Evolutionary conservation across 345 rosid genomes (phyloP), one percentile per base, ranked within the genome.

Genomic region (Laguncularia racemosa): DNA sequence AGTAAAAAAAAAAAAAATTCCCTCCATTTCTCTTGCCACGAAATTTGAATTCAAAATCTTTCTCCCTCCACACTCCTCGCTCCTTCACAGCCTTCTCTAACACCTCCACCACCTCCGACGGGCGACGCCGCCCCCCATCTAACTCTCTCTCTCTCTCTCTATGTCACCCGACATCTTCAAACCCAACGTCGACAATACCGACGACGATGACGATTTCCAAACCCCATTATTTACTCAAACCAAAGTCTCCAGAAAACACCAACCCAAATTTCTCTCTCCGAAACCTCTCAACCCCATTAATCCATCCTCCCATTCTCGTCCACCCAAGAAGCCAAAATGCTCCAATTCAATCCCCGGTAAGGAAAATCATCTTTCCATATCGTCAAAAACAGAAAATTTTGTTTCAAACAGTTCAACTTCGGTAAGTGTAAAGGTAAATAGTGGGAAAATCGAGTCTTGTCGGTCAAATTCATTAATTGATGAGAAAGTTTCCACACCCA

Each of bases 121-220:
- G 18, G 2, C 13, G 3, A 14, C 56, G 16, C 64, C 44, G 18
- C 57, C 16, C 19, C 4, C 11, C 40, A 16, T 17, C 43, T 46
- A 23, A 5, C 40, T 53, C n/a, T 51, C 44, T 53, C 45, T 59
- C 16, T 44, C 4, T 14, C 59, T 44, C 15, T 23, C 43, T 33
- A 33, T 21, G 43, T 1, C 40, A 13, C 40, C 40, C 40, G 40
- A 33, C 40, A 9, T 33, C 40, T 33, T 33, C 40, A 33, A 33
- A 6, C 40, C 40, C 40, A 23, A 12, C 60, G 26, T 20, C 45
- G 19, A 26, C 44, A n/a, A 5, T 43, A 56, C 4, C 50, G 62
- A 56, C 12, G 66, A 53, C 16, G 64, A 51, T 33, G 64, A 60
- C 57, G 64, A 60, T 51, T 60, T 60, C 48, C 64, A 60, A 18